Evolutionary conservation across 1,284 basidiomycete genomes (phyloP), one percentile per base, ranked within the genome.

Genomic region (Microbotryomycetes sp.): DNA sequence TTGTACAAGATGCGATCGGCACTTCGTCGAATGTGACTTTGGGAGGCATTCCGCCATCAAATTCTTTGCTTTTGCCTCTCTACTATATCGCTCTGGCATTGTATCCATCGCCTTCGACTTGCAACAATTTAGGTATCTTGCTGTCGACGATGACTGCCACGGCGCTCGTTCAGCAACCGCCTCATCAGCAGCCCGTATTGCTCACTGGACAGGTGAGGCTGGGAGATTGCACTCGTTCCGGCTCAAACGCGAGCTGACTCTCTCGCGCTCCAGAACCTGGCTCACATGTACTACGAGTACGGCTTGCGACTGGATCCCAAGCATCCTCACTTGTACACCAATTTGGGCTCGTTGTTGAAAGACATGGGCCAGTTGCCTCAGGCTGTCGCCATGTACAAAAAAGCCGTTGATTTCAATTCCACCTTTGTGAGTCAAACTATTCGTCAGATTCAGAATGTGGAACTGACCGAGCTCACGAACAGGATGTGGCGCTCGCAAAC

Each of bases 121-220:
- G 80, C 74, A 85, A 85, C 70, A 84, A 85, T 62, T 77, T 84
- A 23, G 83, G 84, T 25, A 83, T 85, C 61, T 73, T 84, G 28
- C 73, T 85, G 4, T 81, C 83, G 2, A 77, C 78, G 2, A 74
- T 83, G 46, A 74, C 57, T 48, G 60, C 76, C 2, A 71, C 75
- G 6, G 73, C 75, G 0, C 68, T 57, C 50, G 68, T 32, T 59
- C 71, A 15, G 76, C 50, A 67, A 12, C 57, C 73, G 12, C 71
- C 73, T 25, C 75, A 76, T 3, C 72, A 74, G 9, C 70, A 74
- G 22, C 54, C 56, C 1, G 3, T 49, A 1, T 23, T 65, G 14
- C 28, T 68, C 22, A 65, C 53, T 2, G 67, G 59, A 3, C 66
- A 68, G 49, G 56, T 56, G 36, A 52, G 54, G 6, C 3, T 19